phyloP scores from a whole-genome alignment of 768 basidiomycete genomes.

The Suillus cothurnatus region DNA sequence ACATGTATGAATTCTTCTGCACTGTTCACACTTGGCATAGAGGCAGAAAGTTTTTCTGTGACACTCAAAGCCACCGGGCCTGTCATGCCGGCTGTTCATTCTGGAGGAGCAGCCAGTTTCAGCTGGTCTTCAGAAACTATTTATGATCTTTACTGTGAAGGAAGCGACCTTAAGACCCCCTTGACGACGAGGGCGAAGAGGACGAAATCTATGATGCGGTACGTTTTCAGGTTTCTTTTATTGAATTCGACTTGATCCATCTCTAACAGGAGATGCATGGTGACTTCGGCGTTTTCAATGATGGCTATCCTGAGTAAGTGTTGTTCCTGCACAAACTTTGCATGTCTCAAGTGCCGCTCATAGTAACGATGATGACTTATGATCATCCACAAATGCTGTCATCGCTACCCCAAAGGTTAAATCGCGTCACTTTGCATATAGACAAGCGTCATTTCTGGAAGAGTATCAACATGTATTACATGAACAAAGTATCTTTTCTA shows the following conservation, averaged over 20 bases:
- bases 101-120: constrained; percentile 15
- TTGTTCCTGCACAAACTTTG: background rate
- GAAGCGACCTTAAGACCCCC: too few species aligned
- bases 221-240: background rate
- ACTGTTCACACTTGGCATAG: constrained; percentile 12
- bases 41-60: constrained; percentile 24
- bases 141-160: constrained; percentile 22
- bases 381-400: background rate
- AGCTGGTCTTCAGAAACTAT: constrained; percentile 22
- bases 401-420: background rate
- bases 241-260: background rate
- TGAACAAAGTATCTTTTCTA: too few species aligned
- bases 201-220: constrained; percentile 17
- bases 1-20: background rate
- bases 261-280: background rate
- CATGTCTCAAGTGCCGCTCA: background rate
- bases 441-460: too few species aligned
- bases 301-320: constrained; percentile 4
- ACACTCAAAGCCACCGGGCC: constrained; percentile 20
- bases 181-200: constrained; percentile 28
- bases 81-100: constrained; percentile 1
- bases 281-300: constrained; percentile 3
- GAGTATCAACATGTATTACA: too few species aligned
- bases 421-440: too few species aligned
- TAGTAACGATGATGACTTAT: background rate